Conservation (phyloP, 345 rosid genomes). For the Stellera chamaejasme region DNA sequence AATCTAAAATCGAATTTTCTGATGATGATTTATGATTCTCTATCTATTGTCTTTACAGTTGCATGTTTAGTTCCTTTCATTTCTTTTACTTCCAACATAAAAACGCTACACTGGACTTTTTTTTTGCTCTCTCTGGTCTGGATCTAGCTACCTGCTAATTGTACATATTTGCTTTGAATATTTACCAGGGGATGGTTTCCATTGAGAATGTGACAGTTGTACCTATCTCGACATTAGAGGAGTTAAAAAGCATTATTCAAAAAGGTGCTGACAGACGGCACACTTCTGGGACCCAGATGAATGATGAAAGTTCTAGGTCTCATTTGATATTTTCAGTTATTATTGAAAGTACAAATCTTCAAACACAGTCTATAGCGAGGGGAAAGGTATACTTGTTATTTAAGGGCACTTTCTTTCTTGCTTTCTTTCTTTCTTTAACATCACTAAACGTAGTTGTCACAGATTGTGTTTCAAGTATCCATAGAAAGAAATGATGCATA, state of each 20-base stretch:
- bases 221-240: constrained; percentile 66
- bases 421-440: not conserved
- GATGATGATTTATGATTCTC: too few relatives aligned
- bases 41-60: not conserved
- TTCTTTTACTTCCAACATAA: not conserved
- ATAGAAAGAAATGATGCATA: too few relatives aligned
- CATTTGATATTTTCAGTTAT: constrained; percentile 83
- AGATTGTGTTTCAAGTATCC: too few relatives aligned
- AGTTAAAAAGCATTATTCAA: constrained; percentile 56
- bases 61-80: not conserved
- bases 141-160: constrained; percentile 7
- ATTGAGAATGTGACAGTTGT: constrained; percentile 80
- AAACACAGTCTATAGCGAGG: constrained; percentile 78
- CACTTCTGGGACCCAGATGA: constrained; percentile 89
- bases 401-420: not conserved
- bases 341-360: constrained; percentile 93
- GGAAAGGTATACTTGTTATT: constrained; percentile 58
- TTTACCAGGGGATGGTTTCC: constrained; percentile 77
- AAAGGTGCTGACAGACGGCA: constrained; percentile 83
- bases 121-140: not conserved
- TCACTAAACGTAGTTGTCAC: constrained; percentile 1
- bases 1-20: not conserved
- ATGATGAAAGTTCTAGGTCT: constrained; percentile 94
- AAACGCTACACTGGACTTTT: not conserved
- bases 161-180: constrained; percentile 6